Evolutionary conservation across 2,329 filamentous ascomycete genomes (phyloP), one percentile per base, ranked within the genome.

Genomic region (Lecanoromycetidae sp.): DNA sequence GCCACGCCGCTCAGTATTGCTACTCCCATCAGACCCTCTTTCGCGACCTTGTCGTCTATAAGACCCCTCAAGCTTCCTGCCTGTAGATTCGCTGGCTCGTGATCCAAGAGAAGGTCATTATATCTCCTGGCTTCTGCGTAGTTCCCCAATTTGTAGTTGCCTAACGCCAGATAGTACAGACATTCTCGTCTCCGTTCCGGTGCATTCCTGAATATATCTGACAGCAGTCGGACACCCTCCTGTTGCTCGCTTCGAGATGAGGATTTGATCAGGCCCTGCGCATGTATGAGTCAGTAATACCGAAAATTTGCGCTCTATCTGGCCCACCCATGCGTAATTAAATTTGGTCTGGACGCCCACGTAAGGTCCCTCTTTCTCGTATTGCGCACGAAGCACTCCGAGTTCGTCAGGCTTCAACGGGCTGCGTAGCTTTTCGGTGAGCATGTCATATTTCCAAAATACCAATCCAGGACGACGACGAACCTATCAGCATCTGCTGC

Each of bases 281-380:
- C 39, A 13, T 23, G 9, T 8, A 26, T 49, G n/a, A 46, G 38
- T 25, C 6, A 32, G n/a, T 8, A 13, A 36, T 20, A 17, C 22
- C 23, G 49, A 54, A 30, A 54, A 48, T 17, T 22, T 17, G 42
- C 10, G 46, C 38, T 48, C 12, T 35, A 22, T 48, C 10, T 29
- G 29, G 57, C 72, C 48, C 77, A 94, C 87, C 91, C 91, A 98
- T 62, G 91, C 90, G 66, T 90, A 96, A 79, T 98, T 98, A 77
- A 98, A 98, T 65, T 96, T 96, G 52, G 91, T 98, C 67, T 98
- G 91, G 33, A 98, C 78, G 51, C 90, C 88, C 52, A 94, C 90
- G 72, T 94, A 93, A 60, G 94, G 86, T 57, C 90, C 91, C 69
- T 98, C 91, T 63, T 94, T 94, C 63, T 96, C 90, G 64, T 91